These are phyloP conservation scores for Fusarium buharicum DNA, from an alignment of 2,329 filamentous ascomycete species.

Conservation along the genomic window DNA sequence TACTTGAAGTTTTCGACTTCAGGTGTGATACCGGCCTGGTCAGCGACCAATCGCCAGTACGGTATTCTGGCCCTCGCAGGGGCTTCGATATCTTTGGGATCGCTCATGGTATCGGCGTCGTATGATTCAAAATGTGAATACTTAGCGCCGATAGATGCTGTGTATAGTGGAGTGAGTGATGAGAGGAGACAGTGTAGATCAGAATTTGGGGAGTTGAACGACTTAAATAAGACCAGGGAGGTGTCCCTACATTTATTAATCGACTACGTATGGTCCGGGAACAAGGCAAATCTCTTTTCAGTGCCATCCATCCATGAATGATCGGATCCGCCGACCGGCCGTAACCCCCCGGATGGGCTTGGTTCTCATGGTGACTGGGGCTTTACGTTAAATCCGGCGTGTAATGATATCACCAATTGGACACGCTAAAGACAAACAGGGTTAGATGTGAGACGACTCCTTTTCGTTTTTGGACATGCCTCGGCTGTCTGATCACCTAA, in stretches of 20 bases:
- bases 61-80: conserved; percentile 31
- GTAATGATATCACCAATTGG: conserved; percentile 29
- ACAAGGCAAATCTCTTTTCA: conserved; percentile 18
- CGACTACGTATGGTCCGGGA: conserved; percentile 13
- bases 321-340: conserved; percentile 29
- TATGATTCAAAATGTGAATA: background rate
- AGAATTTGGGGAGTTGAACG: conserved; percentile 10
- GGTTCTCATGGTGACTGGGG: conserved; percentile 17
- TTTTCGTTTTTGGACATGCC: conserved; percentile 11
- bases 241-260: conserved; percentile 10
- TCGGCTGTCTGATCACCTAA: conserved; percentile 12
- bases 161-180: background rate
- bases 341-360: conserved; percentile 12
- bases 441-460: background rate
- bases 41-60: conserved; percentile 35
- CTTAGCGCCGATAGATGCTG: too few species aligned
- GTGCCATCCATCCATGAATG: conserved; percentile 9
- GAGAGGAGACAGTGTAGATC: conserved; percentile 13
- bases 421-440: conserved; percentile 12
- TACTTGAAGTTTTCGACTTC: conserved; percentile 35
- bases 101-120: conserved; percentile 23
- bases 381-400: conserved; percentile 15
- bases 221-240: conserved; percentile 20
- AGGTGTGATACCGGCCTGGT: conserved; percentile 34
- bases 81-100: conserved; percentile 27